Conservation (phyloP, 192 early-diverging fungal genomes). For the Coemansia erecta region DNA sequence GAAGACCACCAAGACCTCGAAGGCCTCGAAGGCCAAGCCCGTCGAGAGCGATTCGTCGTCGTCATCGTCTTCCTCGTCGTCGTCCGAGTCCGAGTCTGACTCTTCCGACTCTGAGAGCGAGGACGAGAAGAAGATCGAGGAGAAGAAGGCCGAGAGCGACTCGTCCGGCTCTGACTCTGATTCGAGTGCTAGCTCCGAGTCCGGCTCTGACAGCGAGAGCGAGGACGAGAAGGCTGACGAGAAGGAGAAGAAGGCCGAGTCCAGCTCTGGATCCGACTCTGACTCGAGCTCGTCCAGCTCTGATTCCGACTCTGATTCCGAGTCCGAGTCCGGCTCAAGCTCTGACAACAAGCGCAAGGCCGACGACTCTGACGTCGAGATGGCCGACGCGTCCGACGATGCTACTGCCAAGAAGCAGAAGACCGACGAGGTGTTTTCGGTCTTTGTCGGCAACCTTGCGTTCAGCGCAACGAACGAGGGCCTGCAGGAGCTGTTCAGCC, state of each 20-base stretch:
- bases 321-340: slow-evolving; percentile 16
- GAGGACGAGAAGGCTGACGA: slow-evolving; percentile 48
- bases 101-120: slow-evolving; percentile 26
- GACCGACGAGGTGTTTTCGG: slow-evolving; percentile 64
- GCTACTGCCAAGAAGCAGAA: slow-evolving; percentile 57
- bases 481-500: slow-evolving; percentile 70
- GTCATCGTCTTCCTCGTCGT: slow-evolving; percentile 30
- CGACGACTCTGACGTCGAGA: slow-evolving; percentile 45
- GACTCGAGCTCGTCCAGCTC: slow-evolving; percentile 31
- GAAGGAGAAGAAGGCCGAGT: slow-evolving; percentile 24
- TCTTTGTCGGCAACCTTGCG: slow-evolving; percentile 88
- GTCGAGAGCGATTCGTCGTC: slow-evolving; percentile 22
- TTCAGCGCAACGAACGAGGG: slow-evolving; percentile 75
- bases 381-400: slow-evolving; percentile 17
- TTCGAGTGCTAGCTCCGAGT: too few relatives aligned
- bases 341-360: slow-evolving; percentile 48
- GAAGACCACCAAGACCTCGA: slow-evolving; percentile 17
- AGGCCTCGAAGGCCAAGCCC: slow-evolving; percentile 8
- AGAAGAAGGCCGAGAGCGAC: slow-evolving; percentile 10
- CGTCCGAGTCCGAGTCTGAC: slow-evolving; percentile 25
- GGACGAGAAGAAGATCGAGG: slow-evolving; percentile 11
- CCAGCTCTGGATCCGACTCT: slow-evolving; percentile 22
- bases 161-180: slow-evolving; percentile 7
- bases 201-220: slow-evolving; percentile 16
- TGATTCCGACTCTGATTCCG: slow-evolving; percentile 30